Conservation (phyloP, 306 rosid genomes). For the Vigna trinervia region DNA sequence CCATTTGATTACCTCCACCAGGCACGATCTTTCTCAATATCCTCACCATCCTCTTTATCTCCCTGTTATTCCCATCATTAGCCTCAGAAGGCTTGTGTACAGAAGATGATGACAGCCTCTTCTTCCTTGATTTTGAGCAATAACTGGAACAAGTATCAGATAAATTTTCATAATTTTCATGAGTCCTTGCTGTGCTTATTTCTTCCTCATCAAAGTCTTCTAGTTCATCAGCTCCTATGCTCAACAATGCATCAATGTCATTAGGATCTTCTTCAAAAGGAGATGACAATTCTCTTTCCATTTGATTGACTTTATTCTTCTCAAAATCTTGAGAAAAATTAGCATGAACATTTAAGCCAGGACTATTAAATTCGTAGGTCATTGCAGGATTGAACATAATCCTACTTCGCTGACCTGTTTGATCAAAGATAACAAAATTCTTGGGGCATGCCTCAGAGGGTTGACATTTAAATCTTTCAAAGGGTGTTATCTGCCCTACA, state of each 20-base stretch:
- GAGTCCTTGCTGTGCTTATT: conserved; percentile 88
- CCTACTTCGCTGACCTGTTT: conserved; percentile 81
- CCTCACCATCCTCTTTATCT: conserved; percentile 85
- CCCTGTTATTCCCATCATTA: conserved; percentile 62
- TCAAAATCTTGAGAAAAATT: conserved; percentile 57
- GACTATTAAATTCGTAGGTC: conserved; percentile 64
- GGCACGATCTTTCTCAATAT: conserved; percentile 80
- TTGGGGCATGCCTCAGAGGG: conserved; percentile 86
- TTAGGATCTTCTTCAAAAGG: conserved; percentile 73
- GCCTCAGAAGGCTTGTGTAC: conserved; percentile 51
- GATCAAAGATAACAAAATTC: conserved; percentile 88
- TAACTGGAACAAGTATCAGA: conserved; percentile 77
- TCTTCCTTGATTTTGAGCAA: conserved; percentile 65
- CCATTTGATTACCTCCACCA: conserved; percentile 82
- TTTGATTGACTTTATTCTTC: conserved; percentile 45
- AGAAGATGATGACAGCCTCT: conserved; percentile 52
- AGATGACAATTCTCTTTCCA: conserved; percentile 63
- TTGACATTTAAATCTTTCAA: conserved; percentile 75
- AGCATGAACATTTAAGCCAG: conserved; percentile 59
- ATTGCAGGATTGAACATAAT: conserved; percentile 84
- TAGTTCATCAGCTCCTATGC: conserved; percentile 77
- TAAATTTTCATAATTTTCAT: conserved; percentile 55
- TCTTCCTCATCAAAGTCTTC: conserved; percentile 82
- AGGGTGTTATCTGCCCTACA: conserved; percentile 61
- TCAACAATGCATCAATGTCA: conserved; percentile 88